These are phyloP conservation scores for Mucor lusitanicus DNA, from an alignment of 371 early-diverging fungal species.

Conservation along the genomic window DNA sequence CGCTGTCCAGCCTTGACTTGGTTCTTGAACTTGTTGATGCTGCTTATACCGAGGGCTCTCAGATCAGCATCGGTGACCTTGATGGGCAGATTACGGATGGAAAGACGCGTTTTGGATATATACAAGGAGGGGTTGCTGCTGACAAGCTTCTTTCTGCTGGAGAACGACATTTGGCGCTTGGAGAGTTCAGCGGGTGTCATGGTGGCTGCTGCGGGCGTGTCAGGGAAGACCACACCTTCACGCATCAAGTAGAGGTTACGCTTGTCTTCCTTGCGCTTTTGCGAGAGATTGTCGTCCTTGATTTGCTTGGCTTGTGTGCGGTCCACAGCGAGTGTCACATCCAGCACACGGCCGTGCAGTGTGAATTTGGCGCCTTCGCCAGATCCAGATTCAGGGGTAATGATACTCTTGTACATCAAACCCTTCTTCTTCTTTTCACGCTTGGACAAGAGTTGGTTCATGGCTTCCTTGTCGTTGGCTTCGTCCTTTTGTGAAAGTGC, in stretches of 20 bases:
- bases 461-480: slow-evolving; percentile 31
- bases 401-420: slow-evolving; percentile 59
- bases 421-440: slow-evolving; percentile 61
- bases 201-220: slow-evolving; percentile 76
- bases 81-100: slow-evolving; percentile 81
- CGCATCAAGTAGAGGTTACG: slow-evolving; percentile 79
- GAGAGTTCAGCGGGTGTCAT: slow-evolving; percentile 74
- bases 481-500: slow-evolving; percentile 45
- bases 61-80: slow-evolving; percentile 74
- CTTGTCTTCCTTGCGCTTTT: slow-evolving; percentile 74
- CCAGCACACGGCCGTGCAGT: slow-evolving; percentile 81
- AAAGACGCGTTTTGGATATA: slow-evolving; percentile 86
- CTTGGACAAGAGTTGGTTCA: slow-evolving; percentile 39
- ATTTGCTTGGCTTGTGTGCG: slow-evolving; percentile 70
- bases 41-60: slow-evolving; percentile 62
- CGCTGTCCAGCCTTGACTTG: slow-evolving; percentile 73
- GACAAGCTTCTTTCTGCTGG: slow-evolving; percentile 76
- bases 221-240: slow-evolving; percentile 85
- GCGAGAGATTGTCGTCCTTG: slow-evolving; percentile 59
- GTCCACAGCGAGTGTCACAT: slow-evolving; percentile 80
- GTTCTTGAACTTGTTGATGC: slow-evolving; percentile 78
- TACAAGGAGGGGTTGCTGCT: slow-evolving; percentile 84
- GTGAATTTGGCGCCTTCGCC: slow-evolving; percentile 66
- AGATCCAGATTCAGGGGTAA: slow-evolving; percentile 69
- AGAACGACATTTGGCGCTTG: slow-evolving; percentile 78